A percentile compares a stretch with the other conserved stretches of the same genome.
These are phyloP conservation scores for Pythium vanterpoolii DNA, from an alignment of 352 stramenopile genomes.

Conservation along the genomic window DNA sequence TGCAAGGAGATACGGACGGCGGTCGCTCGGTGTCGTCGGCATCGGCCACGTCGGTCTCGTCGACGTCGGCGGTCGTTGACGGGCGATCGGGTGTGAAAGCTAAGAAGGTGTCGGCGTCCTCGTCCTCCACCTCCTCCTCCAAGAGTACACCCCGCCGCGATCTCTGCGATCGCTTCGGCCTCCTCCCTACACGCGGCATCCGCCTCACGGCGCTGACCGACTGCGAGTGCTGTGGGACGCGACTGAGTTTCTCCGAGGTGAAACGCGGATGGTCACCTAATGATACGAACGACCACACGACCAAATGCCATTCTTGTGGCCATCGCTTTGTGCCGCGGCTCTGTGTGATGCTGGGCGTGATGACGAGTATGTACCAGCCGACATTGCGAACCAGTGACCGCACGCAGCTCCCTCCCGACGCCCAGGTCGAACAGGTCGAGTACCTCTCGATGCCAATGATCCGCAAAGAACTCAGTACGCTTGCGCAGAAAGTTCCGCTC, in stretches of 20 bases:
- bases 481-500: constrained; percentile 37
- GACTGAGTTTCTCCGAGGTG: constrained; percentile 32
- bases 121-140: background rate
- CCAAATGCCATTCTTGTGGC: constrained; percentile 26
- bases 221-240: constrained; percentile 32
- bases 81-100: too few relatives aligned
- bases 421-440: constrained; percentile 36
- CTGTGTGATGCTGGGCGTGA: constrained; percentile 36
- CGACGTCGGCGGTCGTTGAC: constrained; percentile 13
- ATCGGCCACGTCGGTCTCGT: constrained; percentile 7
- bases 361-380: constrained; percentile 25
- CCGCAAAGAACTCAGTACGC: constrained; percentile 39
- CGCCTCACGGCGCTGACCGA: constrained; percentile 39
- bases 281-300: constrained; percentile 45
- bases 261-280: constrained; percentile 28
- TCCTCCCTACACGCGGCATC: constrained; percentile 34
- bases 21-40: constrained; percentile 8
- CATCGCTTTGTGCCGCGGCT: constrained; percentile 35
- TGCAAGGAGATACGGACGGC: background rate
- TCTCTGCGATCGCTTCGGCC: constrained; percentile 46
- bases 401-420: constrained; percentile 8
- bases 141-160: constrained; percentile 26
- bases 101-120: too few relatives aligned
- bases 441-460: constrained; percentile 45
- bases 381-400: background rate